Conservation (phyloP, 768 basidiomycete genomes). For the Hypholoma sublateritium region DNA sequence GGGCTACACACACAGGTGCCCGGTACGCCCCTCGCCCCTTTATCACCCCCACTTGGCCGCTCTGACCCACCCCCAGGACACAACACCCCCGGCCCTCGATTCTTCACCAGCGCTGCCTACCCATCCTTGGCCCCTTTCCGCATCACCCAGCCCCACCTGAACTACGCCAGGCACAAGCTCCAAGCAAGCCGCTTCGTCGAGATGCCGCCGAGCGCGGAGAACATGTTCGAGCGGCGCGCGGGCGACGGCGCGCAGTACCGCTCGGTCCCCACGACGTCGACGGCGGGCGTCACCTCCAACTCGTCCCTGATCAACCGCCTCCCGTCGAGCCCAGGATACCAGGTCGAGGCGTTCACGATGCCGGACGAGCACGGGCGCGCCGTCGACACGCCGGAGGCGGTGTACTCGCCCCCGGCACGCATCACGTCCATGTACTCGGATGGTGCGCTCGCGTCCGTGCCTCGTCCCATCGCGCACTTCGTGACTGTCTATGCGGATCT, state of each 20-base stretch:
- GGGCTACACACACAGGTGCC: too few species aligned
- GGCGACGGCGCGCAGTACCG: conserved; percentile 25
- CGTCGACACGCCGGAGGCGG: conserved; percentile 2
- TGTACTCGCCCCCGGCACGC: conserved; percentile 6
- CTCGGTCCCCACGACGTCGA: conserved; percentile 7
- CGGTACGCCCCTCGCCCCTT: too few species aligned
- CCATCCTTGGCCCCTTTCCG: too few species aligned
- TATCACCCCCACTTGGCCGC: too few species aligned
- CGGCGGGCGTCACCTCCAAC: not conserved
- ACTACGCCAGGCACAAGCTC: conserved; percentile 21
- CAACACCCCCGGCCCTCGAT: too few species aligned
- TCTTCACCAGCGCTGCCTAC: too few species aligned
- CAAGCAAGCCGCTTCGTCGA: conserved; percentile 25
- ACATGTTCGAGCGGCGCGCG: conserved; percentile 13
- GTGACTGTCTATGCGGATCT: conserved; percentile 53
- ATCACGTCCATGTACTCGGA: conserved; percentile 11
- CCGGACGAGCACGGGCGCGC: conserved; percentile 33
- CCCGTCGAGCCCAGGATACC: not conserved
- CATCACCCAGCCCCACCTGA: too few species aligned
- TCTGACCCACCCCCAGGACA: too few species aligned
- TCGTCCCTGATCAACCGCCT: not conserved
- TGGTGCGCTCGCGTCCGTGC: conserved; percentile 6
- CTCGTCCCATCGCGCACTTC: conserved; percentile 64
- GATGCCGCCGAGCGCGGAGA: conserved; percentile 20
- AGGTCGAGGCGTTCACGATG: conserved; percentile 42